Evolutionary conservation across 208 protist species (phyloP), one percentile per base, ranked within the genome.

Genomic region (Acanthamoeba healyi): DNA sequence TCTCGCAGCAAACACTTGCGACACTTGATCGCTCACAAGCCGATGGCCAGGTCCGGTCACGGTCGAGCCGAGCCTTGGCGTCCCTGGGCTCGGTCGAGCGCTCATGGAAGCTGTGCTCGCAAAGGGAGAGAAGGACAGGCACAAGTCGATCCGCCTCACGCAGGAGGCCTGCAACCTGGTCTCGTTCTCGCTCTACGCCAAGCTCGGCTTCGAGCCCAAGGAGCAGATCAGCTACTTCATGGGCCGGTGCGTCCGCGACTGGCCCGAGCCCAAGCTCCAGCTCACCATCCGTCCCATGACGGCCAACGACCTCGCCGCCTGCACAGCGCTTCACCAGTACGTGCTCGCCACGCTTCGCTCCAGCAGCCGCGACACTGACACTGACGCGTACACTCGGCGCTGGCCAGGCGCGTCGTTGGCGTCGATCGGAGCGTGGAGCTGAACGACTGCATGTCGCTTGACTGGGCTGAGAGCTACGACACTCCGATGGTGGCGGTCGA

Each of bases 161-260:
- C 79, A 87, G n/a, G 79, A 87, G 34, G 79, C 79, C 44, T 87
- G 56, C 49, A 87, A 87, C 79, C 34, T 56, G 44, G 38, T 87
- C 79, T 87, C 79, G 2, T 87, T 87, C 44, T 56, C 79, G 79
- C 79, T 87, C 79, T 87, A 87, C 12, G 79, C 79, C 79, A 87
- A 87, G 79, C 79, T 87, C 29, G 79, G 79, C 42, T 87, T 87
- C 29, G 38, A 87, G 79, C 79, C 79, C 44, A 87, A 87, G 38
- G 79, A 87, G 14, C 79, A 87, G 79, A 9, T 87, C 14, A 58
- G 29, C 49, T 58, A 56, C 19, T 54, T 87, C 79, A 87, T 87
- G 79, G 79, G 79, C 29, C 79, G 79, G 22, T 87, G 79, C 79
- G 40, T 56, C 19, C 22, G 26, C 22, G 49, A 87, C 79, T 87